phyloP scores from a whole-genome alignment of 2,329 filamentous ascomycete species.

The Epichloe typhina region DNA sequence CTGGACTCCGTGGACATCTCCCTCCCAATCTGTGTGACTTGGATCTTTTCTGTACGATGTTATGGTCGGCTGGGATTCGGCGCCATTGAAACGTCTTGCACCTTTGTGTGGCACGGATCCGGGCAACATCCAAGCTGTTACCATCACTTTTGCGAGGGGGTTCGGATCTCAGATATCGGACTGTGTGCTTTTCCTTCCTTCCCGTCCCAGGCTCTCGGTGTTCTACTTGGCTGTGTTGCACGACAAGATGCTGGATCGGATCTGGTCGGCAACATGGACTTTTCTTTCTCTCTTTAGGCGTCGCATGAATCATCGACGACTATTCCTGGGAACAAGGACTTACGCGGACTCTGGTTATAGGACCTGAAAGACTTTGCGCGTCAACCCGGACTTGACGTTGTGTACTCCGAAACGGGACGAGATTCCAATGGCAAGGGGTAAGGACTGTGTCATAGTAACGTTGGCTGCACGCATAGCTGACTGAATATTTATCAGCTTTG shows the following conservation, averaged over 20 bases:
- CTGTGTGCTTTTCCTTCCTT: slow-evolving; percentile 9
- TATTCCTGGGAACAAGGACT: slow-evolving; percentile 53
- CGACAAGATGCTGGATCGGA: slow-evolving; percentile 19
- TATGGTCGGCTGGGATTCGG: slow-evolving; percentile 9
- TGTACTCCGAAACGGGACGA: slow-evolving; percentile 91
- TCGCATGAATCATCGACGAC: slow-evolving; percentile 7
- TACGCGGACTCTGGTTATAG: slow-evolving; percentile 76
- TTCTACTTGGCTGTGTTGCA: slow-evolving; percentile 1
- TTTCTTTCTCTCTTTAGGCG: slow-evolving; percentile 13
- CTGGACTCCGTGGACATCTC: slow-evolving; percentile 27
- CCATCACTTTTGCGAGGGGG: slow-evolving; percentile 1
- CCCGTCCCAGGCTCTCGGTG: slow-evolving; percentile 14
- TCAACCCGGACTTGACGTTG: slow-evolving; percentile 90
- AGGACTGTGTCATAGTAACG: slow-evolving; percentile 19
- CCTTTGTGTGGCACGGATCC: slow-evolving; percentile 8
- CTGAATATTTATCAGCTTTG: slow-evolving; percentile 49
- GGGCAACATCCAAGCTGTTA: slow-evolving; percentile 15
- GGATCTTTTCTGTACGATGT: slow-evolving; percentile 16
- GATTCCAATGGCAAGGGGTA: slow-evolving; percentile 88
- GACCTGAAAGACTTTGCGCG: slow-evolving; percentile 99
- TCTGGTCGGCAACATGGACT: slow-evolving; percentile 19
- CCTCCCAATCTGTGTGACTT: slow-evolving; percentile 17
- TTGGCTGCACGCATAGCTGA: background rate
- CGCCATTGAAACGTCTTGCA: slow-evolving; percentile 7
- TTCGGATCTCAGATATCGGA: background rate